Conservation (phyloP, 1,139 yeast species). For the Suhomyces ambrosiae region DNA sequence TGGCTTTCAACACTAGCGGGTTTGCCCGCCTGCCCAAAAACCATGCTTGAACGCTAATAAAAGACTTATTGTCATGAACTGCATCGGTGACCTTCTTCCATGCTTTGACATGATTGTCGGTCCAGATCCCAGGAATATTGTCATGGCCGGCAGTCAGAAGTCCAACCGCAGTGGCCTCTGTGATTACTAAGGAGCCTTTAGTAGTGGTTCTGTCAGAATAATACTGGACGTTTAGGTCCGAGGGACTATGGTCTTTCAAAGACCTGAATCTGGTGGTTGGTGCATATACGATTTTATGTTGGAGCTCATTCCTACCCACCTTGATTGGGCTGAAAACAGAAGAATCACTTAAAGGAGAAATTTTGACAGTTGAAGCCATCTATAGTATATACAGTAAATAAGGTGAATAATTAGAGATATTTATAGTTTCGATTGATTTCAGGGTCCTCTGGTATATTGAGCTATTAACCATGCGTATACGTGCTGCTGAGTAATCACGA, state of each 20-base stretch:
- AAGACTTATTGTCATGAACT: slow-evolving; percentile 16
- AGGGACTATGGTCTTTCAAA: slow-evolving; percentile 41
- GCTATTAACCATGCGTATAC: no score
- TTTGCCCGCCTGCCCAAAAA: slow-evolving; percentile 15
- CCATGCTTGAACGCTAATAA: slow-evolving; percentile 17
- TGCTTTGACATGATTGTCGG: slow-evolving; percentile 13
- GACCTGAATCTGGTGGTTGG: slow-evolving; percentile 61
- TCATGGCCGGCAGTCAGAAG: slow-evolving; percentile 16
- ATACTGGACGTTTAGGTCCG: slow-evolving; percentile 49
- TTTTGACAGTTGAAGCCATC: slow-evolving; percentile 4
- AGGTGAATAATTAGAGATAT: no score
- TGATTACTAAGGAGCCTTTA: slow-evolving; percentile 57
- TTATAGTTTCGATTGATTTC: no score
- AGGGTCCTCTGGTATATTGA: no score
- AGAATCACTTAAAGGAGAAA: slow-evolving; percentile 32
- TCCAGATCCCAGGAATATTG: slow-evolving; percentile 15
- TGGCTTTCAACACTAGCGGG: slow-evolving; percentile 10
- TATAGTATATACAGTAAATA: neutral
- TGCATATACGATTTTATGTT: slow-evolving; percentile 50
- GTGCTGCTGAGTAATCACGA: no score
- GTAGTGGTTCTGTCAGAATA: slow-evolving; percentile 54
- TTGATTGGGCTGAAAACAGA: slow-evolving; percentile 51
- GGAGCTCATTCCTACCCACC: slow-evolving; percentile 40
- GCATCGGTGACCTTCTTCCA: slow-evolving; percentile 17
- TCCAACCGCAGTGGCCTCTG: slow-evolving; percentile 34